These are phyloP conservation scores for Candida berthetii DNA, from an alignment of 805 yeast species.

Conservation along the genomic window DNA sequence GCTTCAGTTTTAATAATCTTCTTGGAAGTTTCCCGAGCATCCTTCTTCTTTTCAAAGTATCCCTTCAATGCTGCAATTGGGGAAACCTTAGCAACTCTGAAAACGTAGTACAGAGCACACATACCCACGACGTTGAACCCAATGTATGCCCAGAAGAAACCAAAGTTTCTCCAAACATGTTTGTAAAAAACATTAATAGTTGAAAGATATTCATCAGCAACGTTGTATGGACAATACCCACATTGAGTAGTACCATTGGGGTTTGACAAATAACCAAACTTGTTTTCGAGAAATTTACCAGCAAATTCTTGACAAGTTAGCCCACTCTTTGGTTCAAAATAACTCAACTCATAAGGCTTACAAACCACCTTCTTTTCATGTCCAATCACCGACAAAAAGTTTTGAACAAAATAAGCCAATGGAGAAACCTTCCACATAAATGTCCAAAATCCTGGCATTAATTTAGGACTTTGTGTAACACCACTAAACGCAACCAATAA, in stretches of 20 bases:
- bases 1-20: too few relatives aligned
- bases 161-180: slow-evolving; percentile 61
- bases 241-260: slow-evolving; percentile 42
- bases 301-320: slow-evolving; percentile 56
- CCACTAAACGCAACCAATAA: slow-evolving; percentile 30
- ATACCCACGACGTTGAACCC: slow-evolving; percentile 42
- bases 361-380: slow-evolving; percentile 51
- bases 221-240: slow-evolving; percentile 39
- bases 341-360: slow-evolving; percentile 37
- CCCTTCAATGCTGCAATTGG: background rate
- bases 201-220: slow-evolving; percentile 42
- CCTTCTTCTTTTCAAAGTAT: background rate
- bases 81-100: slow-evolving; percentile 6
- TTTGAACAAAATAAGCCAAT: slow-evolving; percentile 49
- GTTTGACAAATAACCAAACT: slow-evolving; percentile 50
- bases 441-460: slow-evolving; percentile 70
- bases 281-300: slow-evolving; percentile 31
- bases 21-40: background rate
- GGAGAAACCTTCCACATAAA: slow-evolving; percentile 68
- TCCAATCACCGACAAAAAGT: slow-evolving; percentile 40
- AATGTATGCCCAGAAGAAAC: slow-evolving; percentile 53
- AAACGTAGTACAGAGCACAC: slow-evolving; percentile 18
- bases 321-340: slow-evolving; percentile 48
- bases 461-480: slow-evolving; percentile 27
- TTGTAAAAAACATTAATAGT: slow-evolving; percentile 36